Evolutionary conservation across 225 moss, liverwort and hornwort species (phyloP), one percentile per base, ranked within the genome.

Genomic region (Rhytidiadelphus loreus): DNA sequence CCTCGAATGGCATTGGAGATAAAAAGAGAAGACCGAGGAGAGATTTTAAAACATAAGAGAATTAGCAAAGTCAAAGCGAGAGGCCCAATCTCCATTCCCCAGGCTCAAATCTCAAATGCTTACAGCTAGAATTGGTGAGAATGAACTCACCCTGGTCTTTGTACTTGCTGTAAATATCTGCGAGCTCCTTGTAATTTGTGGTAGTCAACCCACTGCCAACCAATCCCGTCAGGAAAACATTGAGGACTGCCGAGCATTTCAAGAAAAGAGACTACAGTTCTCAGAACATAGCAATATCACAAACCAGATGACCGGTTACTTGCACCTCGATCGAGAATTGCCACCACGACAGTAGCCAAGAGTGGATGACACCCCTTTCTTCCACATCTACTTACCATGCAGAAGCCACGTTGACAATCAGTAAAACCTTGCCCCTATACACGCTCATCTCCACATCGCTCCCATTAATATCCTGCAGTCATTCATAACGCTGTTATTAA

Each of bases 391-490:
- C 89, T 91, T 93, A 97, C 97, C 98, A 97, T 61, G 91, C 92
- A 50, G 98, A 98, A 86, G 98, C 98, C 62, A 98, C 98, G 79
- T 98, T 98, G 83, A 98, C 98, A 50, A 98, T 92, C 71, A 98
- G 95, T 21, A 98, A 90, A 69, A 98, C 96, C 94, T 96, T 97
- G 44, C 95, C 98, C 93, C 91, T 96, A 90, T 90, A 98, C 69
- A 80, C 79, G 89, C 94, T 94, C 91, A 98, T 74, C 53, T 94
- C 93, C 62, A 98, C 95, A 18, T 97, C 94, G 23, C 87, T 86
- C 24, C 97, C 96, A 87, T 60, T 83, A 24, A 97, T 96, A 52
- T 96, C 95, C 98, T 98, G 92, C 87, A 87, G 37, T 43, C 77
- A 32, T 70, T 44, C 70, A 73, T 6, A 61, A 39, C 16, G 28